Evolutionary conservation across 257 asterid genomes (phyloP), one percentile per base, ranked within the genome.

Genomic region (Plantago ovata): DNA sequence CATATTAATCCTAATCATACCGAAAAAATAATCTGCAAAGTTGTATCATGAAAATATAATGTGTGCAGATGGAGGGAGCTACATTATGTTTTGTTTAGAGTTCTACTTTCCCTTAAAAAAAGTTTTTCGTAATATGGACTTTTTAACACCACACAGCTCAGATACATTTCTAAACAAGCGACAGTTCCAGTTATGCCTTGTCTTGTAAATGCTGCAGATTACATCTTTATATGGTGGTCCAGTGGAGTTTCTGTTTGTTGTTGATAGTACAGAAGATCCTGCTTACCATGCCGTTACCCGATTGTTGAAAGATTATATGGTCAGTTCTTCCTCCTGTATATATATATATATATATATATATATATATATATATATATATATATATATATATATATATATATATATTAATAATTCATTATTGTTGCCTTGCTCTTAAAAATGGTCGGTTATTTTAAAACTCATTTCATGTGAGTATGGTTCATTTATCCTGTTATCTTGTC

Each of bases 151-250:
- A 36, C 53, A 3, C 36, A 28, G 36, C 36, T 38, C 14, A 39
- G n/a, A 39, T 72, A 56, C 46, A 54, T 69, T 15, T 23, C 39
- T 58, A 40, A 50, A 52, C n/a, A 44, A 43, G 60, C 11, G 10
- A 49, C 45, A 41, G 57, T 53, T 69, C 53, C 53, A 36, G 16
- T 45, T 55, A 39, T 63, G 36, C 10, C 58, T 40, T 61, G 61
- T 51, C 67, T 61, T 50, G 47, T 77, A 63, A 62, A 71, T 73
- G 60, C 55, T 72, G 75, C 95, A 93, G 99, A 78, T 89, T 70
- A 93, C 99, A 49, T 86, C 94, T 73, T 78, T 93, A 66, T 89
- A 89, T 71, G 99, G 99, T 13, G 97, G 99, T 39, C 96, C 97
- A 13, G 43, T 86, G 77, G 95, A 93, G 67, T 93, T 89, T 74